phyloP scores from a whole-genome alignment of 2,329 filamentous ascomycete genomes.

The Taxawa tesnikishii region DNA sequence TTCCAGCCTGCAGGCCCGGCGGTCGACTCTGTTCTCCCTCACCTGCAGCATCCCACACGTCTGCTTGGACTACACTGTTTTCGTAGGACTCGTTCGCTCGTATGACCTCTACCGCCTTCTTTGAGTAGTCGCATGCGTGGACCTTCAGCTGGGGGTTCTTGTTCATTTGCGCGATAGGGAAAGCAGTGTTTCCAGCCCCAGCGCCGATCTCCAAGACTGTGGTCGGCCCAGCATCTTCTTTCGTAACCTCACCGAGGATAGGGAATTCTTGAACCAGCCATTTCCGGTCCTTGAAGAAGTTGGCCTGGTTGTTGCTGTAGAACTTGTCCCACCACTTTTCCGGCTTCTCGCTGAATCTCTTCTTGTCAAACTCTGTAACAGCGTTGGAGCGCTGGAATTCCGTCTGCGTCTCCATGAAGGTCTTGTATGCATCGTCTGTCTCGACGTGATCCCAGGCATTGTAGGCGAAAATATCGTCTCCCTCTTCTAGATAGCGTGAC shows the following conservation, averaged over 20 bases:
- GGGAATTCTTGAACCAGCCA: slow-evolving; percentile 97
- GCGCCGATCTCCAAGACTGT: slow-evolving; percentile 84
- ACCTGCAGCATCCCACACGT: slow-evolving; percentile 85
- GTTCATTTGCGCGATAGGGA: slow-evolving; percentile 77
- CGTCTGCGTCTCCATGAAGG: slow-evolving; percentile 76
- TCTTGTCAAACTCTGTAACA: slow-evolving; percentile 86
- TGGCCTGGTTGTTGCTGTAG: slow-evolving; percentile 93
- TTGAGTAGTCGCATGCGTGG: slow-evolving; percentile 93
- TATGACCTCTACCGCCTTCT: slow-evolving; percentile 89
- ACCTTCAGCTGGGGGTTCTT: slow-evolving; percentile 70
- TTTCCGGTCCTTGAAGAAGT: slow-evolving; percentile 98
- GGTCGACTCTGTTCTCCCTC: slow-evolving; percentile 45
- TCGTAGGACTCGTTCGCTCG: slow-evolving; percentile 67
- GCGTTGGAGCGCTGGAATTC: slow-evolving; percentile 72
- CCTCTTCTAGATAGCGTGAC: slow-evolving; percentile 68
- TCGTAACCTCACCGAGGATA: slow-evolving; percentile 63
- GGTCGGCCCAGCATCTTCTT: slow-evolving; percentile 54
- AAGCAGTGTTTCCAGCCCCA: slow-evolving; percentile 91
- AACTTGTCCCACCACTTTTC: slow-evolving; percentile 98
- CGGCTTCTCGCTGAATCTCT: slow-evolving; percentile 77
- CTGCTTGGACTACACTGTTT: slow-evolving; percentile 53
- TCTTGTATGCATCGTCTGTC: slow-evolving; percentile 76
- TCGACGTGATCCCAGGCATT: slow-evolving; percentile 99
- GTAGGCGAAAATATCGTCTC: slow-evolving; percentile 89
- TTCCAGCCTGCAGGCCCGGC: slow-evolving; percentile 61